A percentile compares a stretch with the other conserved stretches of the same genome.
These are phyloP conservation scores for Trichoderma reesei DNA, from an alignment of 495 filamentous ascomycete species.

Conservation along the genomic window DNA sequence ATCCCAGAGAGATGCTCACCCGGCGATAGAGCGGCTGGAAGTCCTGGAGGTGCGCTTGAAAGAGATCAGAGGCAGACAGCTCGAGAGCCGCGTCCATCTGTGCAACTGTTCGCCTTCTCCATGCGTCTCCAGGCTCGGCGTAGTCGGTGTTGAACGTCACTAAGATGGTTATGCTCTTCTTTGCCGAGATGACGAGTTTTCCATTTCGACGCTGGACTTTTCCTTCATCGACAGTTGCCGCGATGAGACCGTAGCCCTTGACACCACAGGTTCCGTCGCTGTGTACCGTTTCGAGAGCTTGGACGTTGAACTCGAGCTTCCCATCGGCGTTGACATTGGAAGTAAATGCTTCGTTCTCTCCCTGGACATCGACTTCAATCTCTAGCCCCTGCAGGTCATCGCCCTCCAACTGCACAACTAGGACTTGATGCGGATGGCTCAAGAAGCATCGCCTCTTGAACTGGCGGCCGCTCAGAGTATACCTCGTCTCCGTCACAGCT, in stretches of 20 bases:
- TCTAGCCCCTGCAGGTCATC: slow-evolving; percentile 10
- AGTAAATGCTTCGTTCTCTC: slow-evolving; percentile 14
- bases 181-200: slow-evolving; percentile 11
- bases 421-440: slow-evolving; percentile 13
- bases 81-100: slow-evolving; percentile 12
- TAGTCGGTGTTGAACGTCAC: slow-evolving; percentile 16
- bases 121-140: slow-evolving; percentile 8
- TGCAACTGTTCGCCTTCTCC: slow-evolving; percentile 6
- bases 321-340: slow-evolving; percentile 1
- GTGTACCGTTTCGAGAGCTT: slow-evolving; percentile 14
- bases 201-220: slow-evolving; percentile 6
- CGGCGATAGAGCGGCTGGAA: slow-evolving; percentile 12
- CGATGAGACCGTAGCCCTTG: slow-evolving; percentile 12
- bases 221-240: slow-evolving; percentile 8
- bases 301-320: slow-evolving; percentile 13
- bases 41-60: slow-evolving; percentile 13
- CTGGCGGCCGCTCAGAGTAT: slow-evolving; percentile 3
- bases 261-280: slow-evolving; percentile 16
- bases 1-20: slow-evolving; percentile 13
- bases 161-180: slow-evolving; percentile 12
- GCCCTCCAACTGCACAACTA: slow-evolving; percentile 12
- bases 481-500: slow-evolving; percentile 12
- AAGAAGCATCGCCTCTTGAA: slow-evolving; percentile 12
- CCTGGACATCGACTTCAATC: slow-evolving; percentile 7
- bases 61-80: slow-evolving; percentile 1